These are phyloP conservation scores for Mucor mucedo DNA, from an alignment of 371 early-diverging fungal genomes.

Conservation along the genomic window DNA sequence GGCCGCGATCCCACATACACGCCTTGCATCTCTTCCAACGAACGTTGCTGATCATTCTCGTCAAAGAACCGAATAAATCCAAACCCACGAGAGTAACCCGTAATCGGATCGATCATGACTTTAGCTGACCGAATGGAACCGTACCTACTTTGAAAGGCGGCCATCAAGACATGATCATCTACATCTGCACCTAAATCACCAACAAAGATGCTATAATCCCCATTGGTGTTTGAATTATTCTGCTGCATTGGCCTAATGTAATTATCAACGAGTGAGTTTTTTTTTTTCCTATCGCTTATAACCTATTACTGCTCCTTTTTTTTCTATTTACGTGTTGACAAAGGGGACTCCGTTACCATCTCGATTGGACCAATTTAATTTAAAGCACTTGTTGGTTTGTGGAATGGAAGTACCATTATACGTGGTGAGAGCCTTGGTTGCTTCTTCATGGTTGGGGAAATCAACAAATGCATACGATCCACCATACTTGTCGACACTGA, in stretches of 20 bases:
- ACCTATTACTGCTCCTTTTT: too few relatives aligned
- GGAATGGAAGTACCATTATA: conserved; percentile 80
- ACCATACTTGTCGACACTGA: conserved; percentile 29
- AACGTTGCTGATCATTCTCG: conserved; percentile 74
- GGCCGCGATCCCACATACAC: conserved; percentile 74
- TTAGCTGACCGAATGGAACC: conserved; percentile 78
- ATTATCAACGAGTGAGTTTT: neutral
- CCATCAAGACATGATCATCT: conserved; percentile 64
- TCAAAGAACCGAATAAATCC: conserved; percentile 86
- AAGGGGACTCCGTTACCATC: conserved; percentile 43
- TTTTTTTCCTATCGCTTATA: too few relatives aligned
- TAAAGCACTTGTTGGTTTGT: conserved; percentile 74
- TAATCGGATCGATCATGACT: conserved; percentile 80
- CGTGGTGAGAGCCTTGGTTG: conserved; percentile 62
- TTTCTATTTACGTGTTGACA: conserved; percentile 1
- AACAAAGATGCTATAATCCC: conserved; percentile 79
- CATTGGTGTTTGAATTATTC: conserved; percentile 5
- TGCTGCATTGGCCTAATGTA: neutral
- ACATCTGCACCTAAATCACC: conserved; percentile 81
- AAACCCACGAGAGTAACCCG: conserved; percentile 78
- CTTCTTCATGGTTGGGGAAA: conserved; percentile 58
- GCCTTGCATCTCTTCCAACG: conserved; percentile 84
- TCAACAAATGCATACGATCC: conserved; percentile 74
- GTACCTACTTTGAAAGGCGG: conserved; percentile 67
- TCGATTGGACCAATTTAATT: conserved; percentile 88